phyloP scores from a whole-genome alignment of 257 asterid genomes.

The Leptodermis oblonga region DNA sequence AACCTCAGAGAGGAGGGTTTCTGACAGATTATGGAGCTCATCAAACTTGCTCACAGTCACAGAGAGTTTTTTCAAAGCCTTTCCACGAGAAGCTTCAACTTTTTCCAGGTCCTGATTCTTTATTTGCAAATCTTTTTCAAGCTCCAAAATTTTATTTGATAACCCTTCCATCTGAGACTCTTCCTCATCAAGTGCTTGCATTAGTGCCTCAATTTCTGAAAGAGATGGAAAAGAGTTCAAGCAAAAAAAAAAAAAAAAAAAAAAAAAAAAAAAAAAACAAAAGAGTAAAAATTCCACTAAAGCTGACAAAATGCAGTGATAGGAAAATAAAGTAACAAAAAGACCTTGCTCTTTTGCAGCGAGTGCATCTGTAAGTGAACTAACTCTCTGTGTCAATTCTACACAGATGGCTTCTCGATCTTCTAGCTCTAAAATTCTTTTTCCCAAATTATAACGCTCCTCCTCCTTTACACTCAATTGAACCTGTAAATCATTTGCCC shows the following conservation, averaged over 20 bases:
- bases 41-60: conserved; percentile 91
- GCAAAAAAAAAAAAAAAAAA: neutral
- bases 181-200: conserved; percentile 95
- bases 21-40: conserved; percentile 81
- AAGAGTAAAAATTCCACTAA: neutral
- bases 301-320: conserved; percentile 9
- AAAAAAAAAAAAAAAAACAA: neutral
- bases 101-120: conserved; percentile 74
- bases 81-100: conserved; percentile 82
- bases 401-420: conserved; percentile 44
- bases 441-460: conserved; percentile 49
- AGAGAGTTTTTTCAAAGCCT: conserved; percentile 86
- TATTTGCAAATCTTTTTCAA: conserved; percentile 63
- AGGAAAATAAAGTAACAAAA: conserved; percentile 20
- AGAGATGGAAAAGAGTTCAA: conserved; percentile 15
- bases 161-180: conserved; percentile 87
- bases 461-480: conserved; percentile 48
- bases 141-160: conserved; percentile 45
- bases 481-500: conserved; percentile 47
- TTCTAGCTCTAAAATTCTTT: conserved; percentile 50
- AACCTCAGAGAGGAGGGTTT: conserved; percentile 82
- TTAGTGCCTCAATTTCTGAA: conserved; percentile 79
- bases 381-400: conserved; percentile 53
- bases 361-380: conserved; percentile 53
- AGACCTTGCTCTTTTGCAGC: conserved; percentile 92